Conservation (phyloP, 768 basidiomycete species). For the Termitomyces sp. region DNA sequence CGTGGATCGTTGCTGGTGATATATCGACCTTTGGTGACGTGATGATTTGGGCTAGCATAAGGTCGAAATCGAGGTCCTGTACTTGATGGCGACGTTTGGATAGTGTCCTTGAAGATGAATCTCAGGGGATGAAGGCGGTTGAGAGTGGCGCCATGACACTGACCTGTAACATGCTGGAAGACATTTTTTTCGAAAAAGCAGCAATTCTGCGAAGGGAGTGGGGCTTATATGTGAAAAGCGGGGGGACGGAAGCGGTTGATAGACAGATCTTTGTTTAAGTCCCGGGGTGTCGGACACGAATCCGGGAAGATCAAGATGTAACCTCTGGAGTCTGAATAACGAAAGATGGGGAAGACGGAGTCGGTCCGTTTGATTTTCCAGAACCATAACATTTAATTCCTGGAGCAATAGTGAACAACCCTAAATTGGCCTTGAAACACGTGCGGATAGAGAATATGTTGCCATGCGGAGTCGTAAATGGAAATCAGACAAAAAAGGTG, state of each 20-base stretch:
- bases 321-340: slow-evolving; percentile 9
- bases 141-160: slow-evolving; percentile 10
- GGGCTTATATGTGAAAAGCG: slow-evolving; percentile 16
- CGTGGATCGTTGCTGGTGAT: slow-evolving; percentile 87
- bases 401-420: slow-evolving; percentile 23
- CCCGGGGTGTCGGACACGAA: slow-evolving; percentile 15
- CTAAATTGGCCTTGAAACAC: slow-evolving; percentile 36
- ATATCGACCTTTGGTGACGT: slow-evolving; percentile 81
- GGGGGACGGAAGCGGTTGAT: slow-evolving; percentile 16
- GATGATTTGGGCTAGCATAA: slow-evolving; percentile 70
- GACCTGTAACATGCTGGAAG: slow-evolving; percentile 41
- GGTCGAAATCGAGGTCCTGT: slow-evolving; percentile 52
- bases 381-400: slow-evolving; percentile 25
- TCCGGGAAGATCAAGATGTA: slow-evolving; percentile 12
- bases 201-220: slow-evolving; percentile 5
- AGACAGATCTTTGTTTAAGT: slow-evolving; percentile 17
- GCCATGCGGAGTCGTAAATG: slow-evolving; percentile 31
- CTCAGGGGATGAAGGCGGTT: neutral
- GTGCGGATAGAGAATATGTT: slow-evolving; percentile 33
- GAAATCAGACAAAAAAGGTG: slow-evolving; percentile 20
- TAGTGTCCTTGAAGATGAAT: slow-evolving; percentile 27
- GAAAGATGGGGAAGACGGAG: slow-evolving; percentile 15
- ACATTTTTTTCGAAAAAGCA: slow-evolving; percentile 27
- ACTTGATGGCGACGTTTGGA: slow-evolving; percentile 34
- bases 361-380: slow-evolving; percentile 29